Conservation (phyloP, 768 basidiomycete species). For the Coprinellus aureogranulatus region DNA sequence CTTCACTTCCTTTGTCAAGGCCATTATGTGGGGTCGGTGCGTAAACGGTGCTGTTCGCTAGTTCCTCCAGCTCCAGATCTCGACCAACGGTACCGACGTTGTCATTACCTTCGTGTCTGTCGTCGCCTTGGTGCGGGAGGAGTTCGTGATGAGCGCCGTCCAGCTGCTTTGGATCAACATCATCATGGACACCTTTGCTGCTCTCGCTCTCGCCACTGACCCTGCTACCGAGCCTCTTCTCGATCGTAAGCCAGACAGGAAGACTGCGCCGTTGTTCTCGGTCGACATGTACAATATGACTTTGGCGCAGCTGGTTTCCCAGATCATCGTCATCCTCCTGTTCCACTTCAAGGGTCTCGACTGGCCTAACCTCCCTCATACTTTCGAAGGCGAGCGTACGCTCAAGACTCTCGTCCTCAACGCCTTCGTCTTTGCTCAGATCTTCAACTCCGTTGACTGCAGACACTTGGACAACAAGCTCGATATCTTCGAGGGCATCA, state of each 20-base stretch:
- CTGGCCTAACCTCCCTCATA: constrained; percentile 62
- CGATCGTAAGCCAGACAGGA: constrained; percentile 87
- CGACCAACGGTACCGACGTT: constrained; percentile 94
- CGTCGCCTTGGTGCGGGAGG: constrained; percentile 73
- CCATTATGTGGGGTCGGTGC: constrained; percentile 98
- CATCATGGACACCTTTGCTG: constrained; percentile 98
- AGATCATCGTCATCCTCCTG: constrained; percentile 76
- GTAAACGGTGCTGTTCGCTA: constrained; percentile 98
- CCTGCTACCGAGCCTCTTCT: constrained; percentile 80
- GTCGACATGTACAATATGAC: constrained; percentile 98
- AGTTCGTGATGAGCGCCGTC: constrained; percentile 90
- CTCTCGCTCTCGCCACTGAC: constrained; percentile 95
- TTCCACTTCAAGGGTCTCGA: constrained; percentile 81
- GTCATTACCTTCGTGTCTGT: constrained; percentile 90
- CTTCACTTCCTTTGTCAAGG: constrained; percentile 92
- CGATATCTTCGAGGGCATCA: constrained; percentile 86
- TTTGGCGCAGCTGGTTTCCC: constrained; percentile 82
- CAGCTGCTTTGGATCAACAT: constrained; percentile 99
- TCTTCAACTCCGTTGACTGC: constrained; percentile 93
- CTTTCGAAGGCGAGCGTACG: constrained; percentile 38
- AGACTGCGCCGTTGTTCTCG: constrained; percentile 83
- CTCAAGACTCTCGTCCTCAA: constrained; percentile 94
- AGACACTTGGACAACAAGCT: constrained; percentile 80
- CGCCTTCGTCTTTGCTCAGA: constrained; percentile 96
- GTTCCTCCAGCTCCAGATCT: constrained; percentile 94